phyloP scores from a whole-genome alignment of 805 yeast genomes.

The Scheffersomyces ergatensis region DNA sequence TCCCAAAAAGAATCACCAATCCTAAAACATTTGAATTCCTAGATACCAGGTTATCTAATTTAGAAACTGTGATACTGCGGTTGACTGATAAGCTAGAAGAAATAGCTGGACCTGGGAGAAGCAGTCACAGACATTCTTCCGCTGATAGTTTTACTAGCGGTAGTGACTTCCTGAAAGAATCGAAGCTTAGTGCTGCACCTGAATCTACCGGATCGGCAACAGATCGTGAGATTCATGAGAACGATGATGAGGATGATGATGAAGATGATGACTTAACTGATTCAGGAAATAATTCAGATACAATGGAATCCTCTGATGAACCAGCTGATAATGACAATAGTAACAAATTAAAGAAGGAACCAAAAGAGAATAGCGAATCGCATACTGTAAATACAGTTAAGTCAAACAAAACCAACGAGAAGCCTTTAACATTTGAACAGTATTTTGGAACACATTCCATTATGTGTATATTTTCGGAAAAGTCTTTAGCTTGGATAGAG shows the following conservation, averaged over 20 bases:
- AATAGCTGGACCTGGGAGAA: background rate
- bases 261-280: slow-evolving; percentile 8
- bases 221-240: slow-evolving; percentile 8
- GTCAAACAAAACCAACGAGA: background rate
- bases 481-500: slow-evolving; percentile 32
- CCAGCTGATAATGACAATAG: background rate
- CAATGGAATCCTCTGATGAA: slow-evolving; percentile 1
- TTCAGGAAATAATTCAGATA: background rate
- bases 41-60: slow-evolving; percentile 16
- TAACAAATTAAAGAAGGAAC: background rate
- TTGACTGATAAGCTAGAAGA: slow-evolving; percentile 18
- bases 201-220: background rate
- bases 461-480: slow-evolving; percentile 30
- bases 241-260: slow-evolving; percentile 10
- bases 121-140: background rate
- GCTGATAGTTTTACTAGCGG: background rate
- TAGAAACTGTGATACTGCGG: slow-evolving; percentile 18
- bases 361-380: background rate
- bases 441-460: slow-evolving; percentile 38
- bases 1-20: slow-evolving; percentile 4
- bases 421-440: slow-evolving; percentile 10
- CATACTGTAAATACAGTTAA: background rate
- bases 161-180: too few relatives aligned
- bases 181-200: background rate
- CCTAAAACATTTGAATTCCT: slow-evolving; percentile 12